Evolutionary conservation across 306 rosid species (phyloP).

Genomic region (Lathyrus oleraceus): DNA sequence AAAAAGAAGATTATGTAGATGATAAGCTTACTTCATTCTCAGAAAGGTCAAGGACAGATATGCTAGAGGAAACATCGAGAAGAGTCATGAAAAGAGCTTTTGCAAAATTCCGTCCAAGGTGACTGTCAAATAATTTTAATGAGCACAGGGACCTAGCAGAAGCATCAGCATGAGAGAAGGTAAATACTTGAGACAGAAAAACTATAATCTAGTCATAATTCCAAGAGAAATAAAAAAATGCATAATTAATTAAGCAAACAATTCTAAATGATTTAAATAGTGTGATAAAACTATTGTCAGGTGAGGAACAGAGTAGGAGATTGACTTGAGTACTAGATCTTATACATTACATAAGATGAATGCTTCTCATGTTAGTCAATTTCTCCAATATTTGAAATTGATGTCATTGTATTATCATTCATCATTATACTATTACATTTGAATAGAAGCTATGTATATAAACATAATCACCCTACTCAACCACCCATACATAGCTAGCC

Average conservation of each 20-base stretch:
- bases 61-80: slow-evolving; percentile 64
- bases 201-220: neutral
- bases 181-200: slow-evolving; percentile 33
- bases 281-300: neutral
- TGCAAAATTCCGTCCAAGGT: slow-evolving; percentile 61
- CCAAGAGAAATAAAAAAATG: slow-evolving; percentile 21
- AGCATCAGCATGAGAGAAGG: slow-evolving; percentile 27
- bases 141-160: slow-evolving; percentile 66
- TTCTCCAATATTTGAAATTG: slow-evolving; percentile 27
- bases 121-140: slow-evolving; percentile 59
- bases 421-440: slow-evolving; percentile 13
- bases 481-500: slow-evolving; percentile 22
- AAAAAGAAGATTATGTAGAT: slow-evolving; percentile 28
- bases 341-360: slow-evolving; percentile 28
- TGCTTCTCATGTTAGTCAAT: slow-evolving; percentile 25
- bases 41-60: slow-evolving; percentile 83
- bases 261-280: slow-evolving; percentile 16
- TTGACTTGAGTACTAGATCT: slow-evolving; percentile 13
- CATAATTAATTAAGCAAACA: slow-evolving; percentile 22
- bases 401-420: neutral
- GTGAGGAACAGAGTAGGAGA: slow-evolving; percentile 24
- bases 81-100: slow-evolving; percentile 57
- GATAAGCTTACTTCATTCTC: slow-evolving; percentile 68
- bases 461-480: slow-evolving; percentile 1
- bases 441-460: neutral